Evolutionary conservation across 129 eudicot genomes (phyloP), one percentile per base, ranked within the genome.

Genomic region (Helichrysum umbraculigerum): DNA sequence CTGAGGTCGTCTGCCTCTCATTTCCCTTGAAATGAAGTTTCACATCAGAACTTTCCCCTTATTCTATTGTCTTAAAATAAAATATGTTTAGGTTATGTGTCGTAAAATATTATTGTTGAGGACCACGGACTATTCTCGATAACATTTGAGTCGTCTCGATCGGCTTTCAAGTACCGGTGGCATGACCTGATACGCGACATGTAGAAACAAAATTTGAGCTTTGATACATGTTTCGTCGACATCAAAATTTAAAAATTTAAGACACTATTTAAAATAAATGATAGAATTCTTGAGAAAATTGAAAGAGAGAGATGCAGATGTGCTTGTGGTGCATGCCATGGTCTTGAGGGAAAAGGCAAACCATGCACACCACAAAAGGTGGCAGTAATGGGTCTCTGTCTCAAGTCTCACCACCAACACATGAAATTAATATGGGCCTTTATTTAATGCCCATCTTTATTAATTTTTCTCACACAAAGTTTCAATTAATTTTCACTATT

Each of bases 331-430:
- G 68, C 39, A 62, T 62, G 68, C 68, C 68, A 62, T 62, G 37
- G 17, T 62, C 39, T 11, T 10, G 39, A 62, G 68, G 68, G 68
- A 63, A 63, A 29, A 2, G 9, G 14, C 35, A 63, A 63, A 29
- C 41, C 41, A 63, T 63, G 68, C 41, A 63, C 37, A 63, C 68
- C 68, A 63, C 68, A 63, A 63, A 63, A 63, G 68, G 41, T 63
- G 68, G 68, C 41, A 63, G 35, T 32, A 63, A 30, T 33, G 68
- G 34, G 68, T 63, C 68, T 63, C 30, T 30, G 2, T 63, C 60
- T 15, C 68, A 12, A 5, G 21, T 30, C 52, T 44, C 68, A 14
- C 9, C 34, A 15, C 68, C 41, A 63, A 60, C 66, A 60, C 66
- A 60, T 25, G 66, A 63, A 41, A 63, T 63, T 63, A 33, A 63